Base-by-base conservation (phyloP, 495 filamentous ascomycete genomes). In the Clavariopsis aquatica region DNA sequence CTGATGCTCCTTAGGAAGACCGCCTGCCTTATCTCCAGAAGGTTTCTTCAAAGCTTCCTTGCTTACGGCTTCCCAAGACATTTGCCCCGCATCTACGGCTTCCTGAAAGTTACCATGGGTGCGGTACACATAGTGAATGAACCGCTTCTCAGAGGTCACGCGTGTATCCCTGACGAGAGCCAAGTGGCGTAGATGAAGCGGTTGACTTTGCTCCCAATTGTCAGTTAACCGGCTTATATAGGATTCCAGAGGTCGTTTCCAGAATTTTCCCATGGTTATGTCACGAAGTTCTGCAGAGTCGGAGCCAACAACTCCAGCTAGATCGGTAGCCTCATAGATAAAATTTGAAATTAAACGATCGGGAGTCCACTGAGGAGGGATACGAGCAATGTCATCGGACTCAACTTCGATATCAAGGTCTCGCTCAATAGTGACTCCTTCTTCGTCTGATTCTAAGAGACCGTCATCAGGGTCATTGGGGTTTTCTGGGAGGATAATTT, bases 131-230 rank as follows among this genome's bases (percentile, higher is more conserved):
- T 85, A 89, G 57, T 85, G 81, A 31, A 66, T 22, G 26, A 27
- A 56, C 20, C 52, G 64, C 46, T 59, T 71, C 24, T 82, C 85
- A 2, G 76, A 76, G 13, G 74, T 76, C 20, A 87, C 76, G 12
- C 75, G 77, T 19, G 81, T 84, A 65, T 90, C 87, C 62, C 84
- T 76, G 43, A 90, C 78, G 20, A 90, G 78, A 24, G 83, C 80
- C n/a, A 87, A 72, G 69, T 88, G 84, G 26, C 81, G 81, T 46
- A 90, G 77, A 68, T 87, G 80, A 19, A 78, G 74, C 19, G 88
- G 87, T 61, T 90, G 87, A 1, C 84, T 84, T 28, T 82, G 55
- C 47, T 83, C 79, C 79, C 85, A 88, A 60, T 80, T 76, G 65
- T 87, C 82, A 0, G 81, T 82, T 26, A 89, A 69, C 28, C 85